phyloP scores from a whole-genome alignment of 345 rosid genomes.

The Acer yangbiense region DNA sequence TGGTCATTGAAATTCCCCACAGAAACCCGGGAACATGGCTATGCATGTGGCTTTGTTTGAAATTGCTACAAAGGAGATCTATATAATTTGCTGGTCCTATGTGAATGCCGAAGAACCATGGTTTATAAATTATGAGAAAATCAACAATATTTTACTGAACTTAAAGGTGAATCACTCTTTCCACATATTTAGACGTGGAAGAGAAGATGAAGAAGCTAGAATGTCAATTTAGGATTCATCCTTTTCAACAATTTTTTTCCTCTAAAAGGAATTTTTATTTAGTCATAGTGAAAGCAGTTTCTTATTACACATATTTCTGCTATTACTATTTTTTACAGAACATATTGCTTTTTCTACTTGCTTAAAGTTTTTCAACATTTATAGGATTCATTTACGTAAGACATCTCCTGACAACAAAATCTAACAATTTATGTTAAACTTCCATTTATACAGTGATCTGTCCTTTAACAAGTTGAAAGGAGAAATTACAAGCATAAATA shows the following conservation, averaged over 20 bases:
- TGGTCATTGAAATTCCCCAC: background rate
- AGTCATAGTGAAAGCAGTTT: background rate
- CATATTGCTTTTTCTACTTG: background rate
- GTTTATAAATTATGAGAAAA: background rate
- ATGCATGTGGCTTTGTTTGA: background rate
- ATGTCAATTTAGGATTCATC: background rate
- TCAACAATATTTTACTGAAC: background rate
- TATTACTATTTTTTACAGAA: background rate
- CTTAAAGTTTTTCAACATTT: background rate
- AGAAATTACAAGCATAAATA: background rate
- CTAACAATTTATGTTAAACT: background rate
- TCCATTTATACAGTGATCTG: conserved; percentile 25
- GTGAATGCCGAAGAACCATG: background rate
- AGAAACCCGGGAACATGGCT: background rate
- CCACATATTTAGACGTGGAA: background rate
- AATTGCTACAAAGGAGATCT: background rate
- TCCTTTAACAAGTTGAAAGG: conserved; percentile 24
- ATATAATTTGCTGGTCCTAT: background rate
- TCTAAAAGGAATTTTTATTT: too few species aligned
- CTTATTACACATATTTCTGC: background rate
- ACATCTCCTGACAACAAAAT: background rate
- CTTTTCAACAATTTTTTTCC: too few species aligned
- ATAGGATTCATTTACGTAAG: background rate
- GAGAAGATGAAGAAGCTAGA: background rate
- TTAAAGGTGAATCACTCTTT: background rate